A percentile compares a stretch with the other conserved stretches of the same genome.
phyloP scores from a whole-genome alignment of 2,329 filamentous ascomycete species.

The Mollisia scopiformis region DNA sequence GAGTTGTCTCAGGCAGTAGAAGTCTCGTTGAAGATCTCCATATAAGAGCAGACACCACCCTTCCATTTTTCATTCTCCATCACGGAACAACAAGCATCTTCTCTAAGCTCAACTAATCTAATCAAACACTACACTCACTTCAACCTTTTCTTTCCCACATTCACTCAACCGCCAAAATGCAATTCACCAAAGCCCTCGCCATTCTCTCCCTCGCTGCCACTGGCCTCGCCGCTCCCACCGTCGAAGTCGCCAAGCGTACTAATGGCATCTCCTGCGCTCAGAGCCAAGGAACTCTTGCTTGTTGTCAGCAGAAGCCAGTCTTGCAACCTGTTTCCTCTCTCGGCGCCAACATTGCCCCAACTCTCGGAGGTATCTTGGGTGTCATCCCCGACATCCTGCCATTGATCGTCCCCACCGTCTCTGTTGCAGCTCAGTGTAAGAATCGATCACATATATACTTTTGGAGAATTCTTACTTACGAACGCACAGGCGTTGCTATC shows the following conservation, averaged over 20 bases:
- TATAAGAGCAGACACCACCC: conserved; percentile 1
- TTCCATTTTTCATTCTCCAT: background rate
- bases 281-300: conserved; percentile 1
- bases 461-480: background rate
- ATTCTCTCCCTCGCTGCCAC: conserved; percentile 27
- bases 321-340: background rate
- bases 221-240: conserved; percentile 24
- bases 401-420: conserved; percentile 5
- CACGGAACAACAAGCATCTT: conserved; percentile 9
- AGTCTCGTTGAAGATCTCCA: background rate
- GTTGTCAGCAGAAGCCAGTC: conserved; percentile 15
- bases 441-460: background rate
- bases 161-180: conserved; percentile 30
- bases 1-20: background rate
- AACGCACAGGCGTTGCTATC: conserved; percentile 5
- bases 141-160: background rate
- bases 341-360: conserved; percentile 1
- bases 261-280: conserved; percentile 7
- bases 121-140: conserved; percentile 8
- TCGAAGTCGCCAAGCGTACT: conserved; percentile 14
- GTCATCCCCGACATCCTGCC: background rate
- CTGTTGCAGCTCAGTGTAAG: conserved; percentile 10
- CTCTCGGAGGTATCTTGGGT: conserved; percentile 7
- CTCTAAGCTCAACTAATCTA: background rate
- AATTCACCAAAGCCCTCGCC: conserved; percentile 25